These are phyloP conservation scores for Pleurozium schreberi DNA, from an alignment of 225 moss, liverwort and hornwort genomes.

Conservation along the genomic window DNA sequence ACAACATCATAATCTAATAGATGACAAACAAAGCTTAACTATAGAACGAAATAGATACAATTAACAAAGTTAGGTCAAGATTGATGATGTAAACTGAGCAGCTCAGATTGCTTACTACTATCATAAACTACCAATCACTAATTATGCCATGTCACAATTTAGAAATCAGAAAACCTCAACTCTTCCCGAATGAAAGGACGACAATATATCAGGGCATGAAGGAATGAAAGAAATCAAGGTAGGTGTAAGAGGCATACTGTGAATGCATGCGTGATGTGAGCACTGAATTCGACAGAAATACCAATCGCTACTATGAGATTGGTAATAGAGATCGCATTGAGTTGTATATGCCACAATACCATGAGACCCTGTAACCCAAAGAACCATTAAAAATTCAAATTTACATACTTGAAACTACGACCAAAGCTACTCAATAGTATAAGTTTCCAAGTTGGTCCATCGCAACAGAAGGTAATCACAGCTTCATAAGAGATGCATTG, in stretches of 20 bases:
- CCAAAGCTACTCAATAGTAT: not conserved
- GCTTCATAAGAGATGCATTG: not conserved
- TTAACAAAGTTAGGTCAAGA: not conserved
- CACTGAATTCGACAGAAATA: conserved; percentile 82
- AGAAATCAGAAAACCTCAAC: not conserved
- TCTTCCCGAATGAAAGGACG: not conserved
- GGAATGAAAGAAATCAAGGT: not conserved
- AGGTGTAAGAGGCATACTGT: conserved; percentile 27
- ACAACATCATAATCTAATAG: not conserved
- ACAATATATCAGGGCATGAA: not conserved
- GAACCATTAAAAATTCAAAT: not conserved
- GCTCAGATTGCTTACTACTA: not conserved
- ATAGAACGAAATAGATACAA: not conserved
- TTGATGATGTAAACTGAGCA: not conserved
- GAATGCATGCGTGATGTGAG: conserved; percentile 86
- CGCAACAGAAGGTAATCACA: not conserved
- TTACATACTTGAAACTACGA: not conserved
- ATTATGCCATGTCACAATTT: not conserved
- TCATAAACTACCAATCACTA: not conserved
- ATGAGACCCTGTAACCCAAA: conserved; percentile 61
- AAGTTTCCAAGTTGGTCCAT: not conserved
- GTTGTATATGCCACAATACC: conserved; percentile 78
- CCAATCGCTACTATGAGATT: conserved; percentile 90
- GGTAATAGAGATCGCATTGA: conserved; percentile 69
- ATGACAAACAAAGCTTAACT: not conserved